Percentiles rank a stretch among this genome's conserved stretches.
Evolutionary conservation across 2,329 filamentous ascomycete genomes (phyloP).

Genomic region (Trichophaea hybrida): DNA sequence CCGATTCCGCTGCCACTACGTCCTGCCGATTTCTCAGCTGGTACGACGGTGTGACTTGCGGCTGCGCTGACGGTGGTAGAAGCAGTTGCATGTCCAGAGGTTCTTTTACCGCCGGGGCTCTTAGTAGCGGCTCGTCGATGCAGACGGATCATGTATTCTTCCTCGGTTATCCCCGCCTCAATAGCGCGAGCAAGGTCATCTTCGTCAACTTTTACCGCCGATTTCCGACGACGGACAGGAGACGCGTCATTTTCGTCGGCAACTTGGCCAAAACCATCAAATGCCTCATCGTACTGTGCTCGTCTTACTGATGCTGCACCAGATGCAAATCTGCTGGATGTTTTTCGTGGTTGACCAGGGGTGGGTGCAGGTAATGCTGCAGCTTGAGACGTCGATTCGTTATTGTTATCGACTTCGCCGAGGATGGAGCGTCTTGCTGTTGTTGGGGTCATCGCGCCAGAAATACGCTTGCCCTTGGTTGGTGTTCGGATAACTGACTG

Average conservation of each 20-base stretch:
- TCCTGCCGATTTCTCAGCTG: constrained; percentile 40
- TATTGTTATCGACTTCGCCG: constrained; percentile 67
- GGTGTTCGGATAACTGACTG: constrained; percentile 54
- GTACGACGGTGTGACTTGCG: constrained; percentile 35
- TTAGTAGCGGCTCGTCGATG: constrained; percentile 14
- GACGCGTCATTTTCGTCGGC: constrained; percentile 14
- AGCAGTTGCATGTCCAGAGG: constrained; percentile 28
- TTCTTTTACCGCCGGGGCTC: constrained; percentile 49
- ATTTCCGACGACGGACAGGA: constrained; percentile 14
- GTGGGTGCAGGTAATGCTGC: constrained; percentile 47
- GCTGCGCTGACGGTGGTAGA: background rate
- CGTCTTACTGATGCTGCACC: background rate
- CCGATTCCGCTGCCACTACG: constrained; percentile 37
- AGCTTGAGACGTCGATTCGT: background rate
- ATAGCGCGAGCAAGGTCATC: constrained; percentile 34
- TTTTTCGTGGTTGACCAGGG: constrained; percentile 87
- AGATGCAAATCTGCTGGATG: constrained; percentile 28
- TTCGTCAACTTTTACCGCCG: constrained; percentile 23
- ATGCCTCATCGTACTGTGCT: background rate
- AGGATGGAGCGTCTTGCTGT: constrained; percentile 66
- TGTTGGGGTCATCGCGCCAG: constrained; percentile 36
- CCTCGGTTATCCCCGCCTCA: constrained; percentile 54
- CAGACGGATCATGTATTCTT: constrained; percentile 66
- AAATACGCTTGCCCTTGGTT: constrained; percentile 49
- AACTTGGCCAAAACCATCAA: background rate